A percentile compares a stretch with the other conserved stretches of the same genome.
phyloP scores from a whole-genome alignment of 441 rosid genomes.

The Gossypium lobatum region DNA sequence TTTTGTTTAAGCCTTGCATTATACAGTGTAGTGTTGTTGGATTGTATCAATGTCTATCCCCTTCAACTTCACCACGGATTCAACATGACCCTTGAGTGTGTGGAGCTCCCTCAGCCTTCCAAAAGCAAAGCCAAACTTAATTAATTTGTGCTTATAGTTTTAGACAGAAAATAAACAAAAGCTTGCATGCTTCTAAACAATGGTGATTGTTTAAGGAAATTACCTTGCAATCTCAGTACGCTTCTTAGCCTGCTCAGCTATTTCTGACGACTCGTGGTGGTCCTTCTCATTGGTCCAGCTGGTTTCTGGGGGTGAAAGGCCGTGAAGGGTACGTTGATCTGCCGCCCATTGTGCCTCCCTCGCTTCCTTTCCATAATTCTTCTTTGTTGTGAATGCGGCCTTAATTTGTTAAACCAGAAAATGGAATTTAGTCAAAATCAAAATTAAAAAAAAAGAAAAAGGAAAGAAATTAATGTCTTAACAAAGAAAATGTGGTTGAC shows the following conservation, averaged over 20 bases:
- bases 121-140: neutral
- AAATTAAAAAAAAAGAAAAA: neutral
- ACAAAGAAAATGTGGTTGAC: conserved; percentile 21
- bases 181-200: neutral
- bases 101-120: conserved; percentile 72
- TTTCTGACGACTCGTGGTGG: conserved; percentile 44
- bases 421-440: neutral
- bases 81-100: conserved; percentile 79
- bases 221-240: conserved; percentile 78
- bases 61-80: conserved; percentile 69
- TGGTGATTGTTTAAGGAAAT: neutral
- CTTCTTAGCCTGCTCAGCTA: conserved; percentile 80
- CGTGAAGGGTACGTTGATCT: conserved; percentile 84
- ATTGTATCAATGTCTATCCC: conserved; percentile 75
- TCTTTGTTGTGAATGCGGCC: conserved; percentile 84
- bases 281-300: conserved; percentile 32
- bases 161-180: neutral
- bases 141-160: neutral
- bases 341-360: conserved; percentile 90
- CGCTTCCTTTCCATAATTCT: conserved; percentile 70
- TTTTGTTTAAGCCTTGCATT: neutral
- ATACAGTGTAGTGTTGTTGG: conserved; percentile 72
- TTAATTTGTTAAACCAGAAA: conserved; percentile 5
- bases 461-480: neutral
- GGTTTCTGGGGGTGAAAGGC: conserved; percentile 43